Percentiles rank a stretch among this genome's conserved stretches.
These are phyloP conservation scores for Carex myosuroides DNA, from an alignment of 176 grass and related monocot species.

Conservation along the genomic window DNA sequence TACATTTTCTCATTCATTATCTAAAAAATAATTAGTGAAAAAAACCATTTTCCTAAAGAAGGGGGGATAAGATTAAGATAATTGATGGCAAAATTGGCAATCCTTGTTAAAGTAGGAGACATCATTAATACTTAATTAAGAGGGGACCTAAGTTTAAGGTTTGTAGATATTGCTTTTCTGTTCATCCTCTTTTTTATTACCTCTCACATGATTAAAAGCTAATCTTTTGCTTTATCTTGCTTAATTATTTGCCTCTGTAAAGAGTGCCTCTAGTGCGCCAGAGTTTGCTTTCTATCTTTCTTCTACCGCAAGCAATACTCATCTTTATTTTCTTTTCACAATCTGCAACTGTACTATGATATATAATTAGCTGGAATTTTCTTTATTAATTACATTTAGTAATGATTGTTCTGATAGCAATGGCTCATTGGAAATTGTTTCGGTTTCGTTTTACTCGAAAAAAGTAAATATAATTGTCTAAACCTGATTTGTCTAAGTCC, in stretches of 20 bases:
- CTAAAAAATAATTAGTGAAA: not conserved
- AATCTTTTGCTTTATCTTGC: not conserved
- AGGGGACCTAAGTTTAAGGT: not conserved
- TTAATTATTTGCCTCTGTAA: not conserved
- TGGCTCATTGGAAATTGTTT: not conserved
- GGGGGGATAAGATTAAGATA: not conserved
- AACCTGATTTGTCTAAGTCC: not conserved
- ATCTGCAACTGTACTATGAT: not conserved
- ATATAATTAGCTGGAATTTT: not conserved
- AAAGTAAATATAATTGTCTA: not conserved
- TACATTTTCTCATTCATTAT: not conserved
- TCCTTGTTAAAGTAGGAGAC: not conserved
- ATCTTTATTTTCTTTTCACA: not conserved
- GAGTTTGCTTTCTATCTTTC: constrained; percentile 8
- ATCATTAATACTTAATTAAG: not conserved
- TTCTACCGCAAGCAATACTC: constrained; percentile 7
- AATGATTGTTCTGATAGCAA: too few relatives aligned
- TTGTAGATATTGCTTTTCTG: not conserved
- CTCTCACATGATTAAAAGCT: constrained; percentile 15
- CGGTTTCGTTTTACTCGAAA: not conserved
- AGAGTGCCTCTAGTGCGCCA: not conserved
- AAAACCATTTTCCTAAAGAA: not conserved
- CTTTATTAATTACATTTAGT: too few relatives aligned
- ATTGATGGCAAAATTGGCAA: not conserved
- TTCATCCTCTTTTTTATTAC: not conserved